phyloP scores from a whole-genome alignment of 2,329 filamentous ascomycete species.

The Fusarium nodosum region DNA sequence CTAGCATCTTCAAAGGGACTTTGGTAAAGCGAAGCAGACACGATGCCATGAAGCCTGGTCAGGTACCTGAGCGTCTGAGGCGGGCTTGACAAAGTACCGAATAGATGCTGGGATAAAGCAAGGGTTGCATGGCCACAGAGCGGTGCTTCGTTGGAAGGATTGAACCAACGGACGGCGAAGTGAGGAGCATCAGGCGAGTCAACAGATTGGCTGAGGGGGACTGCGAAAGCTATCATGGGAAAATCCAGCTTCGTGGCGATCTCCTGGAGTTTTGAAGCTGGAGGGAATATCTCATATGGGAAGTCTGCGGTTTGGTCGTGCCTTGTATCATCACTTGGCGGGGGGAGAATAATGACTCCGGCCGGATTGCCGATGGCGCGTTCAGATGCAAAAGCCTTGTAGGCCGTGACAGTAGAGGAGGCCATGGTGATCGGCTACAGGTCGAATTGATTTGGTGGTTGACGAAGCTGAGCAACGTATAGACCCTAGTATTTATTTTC shows the following conservation, averaged over 20 bases:
- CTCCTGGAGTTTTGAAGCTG: background rate
- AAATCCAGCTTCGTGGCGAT: background rate
- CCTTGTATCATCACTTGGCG: rapidly evolving
- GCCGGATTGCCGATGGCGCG: slow-evolving; percentile 17
- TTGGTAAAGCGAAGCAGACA: background rate
- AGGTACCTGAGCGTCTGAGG: slow-evolving; percentile 10
- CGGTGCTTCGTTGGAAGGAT: slow-evolving; percentile 12
- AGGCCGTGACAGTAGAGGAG: background rate
- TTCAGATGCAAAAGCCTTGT: slow-evolving; percentile 13
- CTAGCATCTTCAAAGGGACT: slow-evolving; percentile 6
- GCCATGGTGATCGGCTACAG: background rate
- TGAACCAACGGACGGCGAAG: slow-evolving; percentile 24
- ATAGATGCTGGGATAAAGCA: slow-evolving; percentile 6
- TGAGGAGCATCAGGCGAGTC: background rate
- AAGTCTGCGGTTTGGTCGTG: background rate
- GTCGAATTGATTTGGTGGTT: rapidly evolving
- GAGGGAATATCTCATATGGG: slow-evolving; percentile 4
- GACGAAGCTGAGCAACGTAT: background rate
- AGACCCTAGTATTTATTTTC: background rate
- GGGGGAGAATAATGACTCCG: slow-evolving; percentile 1
- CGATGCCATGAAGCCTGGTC: slow-evolving; percentile 12
- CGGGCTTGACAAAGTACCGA: background rate
- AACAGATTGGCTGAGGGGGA: background rate
- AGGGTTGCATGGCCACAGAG: slow-evolving; percentile 19
- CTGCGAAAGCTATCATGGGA: background rate